Percentiles rank a stretch among this genome's conserved stretches.
Conservation (phyloP, 2,329 filamentous ascomycete species). For the Aspergillus niger region DNA sequence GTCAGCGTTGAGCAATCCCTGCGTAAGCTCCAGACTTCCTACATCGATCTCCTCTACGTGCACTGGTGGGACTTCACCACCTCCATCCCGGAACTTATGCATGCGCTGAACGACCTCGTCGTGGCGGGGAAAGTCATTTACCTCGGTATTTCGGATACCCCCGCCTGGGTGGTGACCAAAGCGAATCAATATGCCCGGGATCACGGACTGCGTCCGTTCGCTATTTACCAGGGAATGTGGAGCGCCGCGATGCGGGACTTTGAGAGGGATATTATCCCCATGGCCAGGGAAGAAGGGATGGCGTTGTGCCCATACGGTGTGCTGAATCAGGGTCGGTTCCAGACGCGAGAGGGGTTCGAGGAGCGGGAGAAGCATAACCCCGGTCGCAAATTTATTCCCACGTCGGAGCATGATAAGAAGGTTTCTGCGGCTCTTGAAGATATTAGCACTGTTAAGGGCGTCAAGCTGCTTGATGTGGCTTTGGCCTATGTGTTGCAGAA, state of each 20-base stretch:
- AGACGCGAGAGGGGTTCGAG: slow-evolving; percentile 38
- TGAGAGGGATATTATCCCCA: slow-evolving; percentile 69
- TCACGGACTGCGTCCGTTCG: slow-evolving; percentile 70
- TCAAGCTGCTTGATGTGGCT: slow-evolving; percentile 33
- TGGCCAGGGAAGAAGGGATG: slow-evolving; percentile 65
- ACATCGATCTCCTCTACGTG: slow-evolving; percentile 36
- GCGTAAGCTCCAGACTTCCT: slow-evolving; percentile 37
- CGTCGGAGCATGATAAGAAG: slow-evolving; percentile 15
- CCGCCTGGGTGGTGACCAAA: slow-evolving; percentile 62
- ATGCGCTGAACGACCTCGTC: slow-evolving; percentile 64
- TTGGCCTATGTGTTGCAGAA: slow-evolving; percentile 54
- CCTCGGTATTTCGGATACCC: slow-evolving; percentile 68
- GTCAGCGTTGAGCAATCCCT: slow-evolving; percentile 33
- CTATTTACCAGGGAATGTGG: slow-evolving; percentile 69
- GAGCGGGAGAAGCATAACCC: slow-evolving; percentile 29
- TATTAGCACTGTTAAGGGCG: neutral
- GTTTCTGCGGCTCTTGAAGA: slow-evolving; percentile 17
- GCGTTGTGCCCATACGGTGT: slow-evolving; percentile 56
- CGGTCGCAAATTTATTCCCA: slow-evolving; percentile 23
- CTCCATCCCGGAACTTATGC: slow-evolving; percentile 68
- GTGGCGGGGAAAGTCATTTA: slow-evolving; percentile 65
- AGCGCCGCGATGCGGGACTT: slow-evolving; percentile 64
- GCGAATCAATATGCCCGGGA: slow-evolving; percentile 63
- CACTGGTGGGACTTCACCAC: slow-evolving; percentile 65
- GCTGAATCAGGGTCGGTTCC: slow-evolving; percentile 38